phyloP scores from a whole-genome alignment of 2,329 filamentous ascomycete genomes.

The Fonsecaea multimorphosa region DNA sequence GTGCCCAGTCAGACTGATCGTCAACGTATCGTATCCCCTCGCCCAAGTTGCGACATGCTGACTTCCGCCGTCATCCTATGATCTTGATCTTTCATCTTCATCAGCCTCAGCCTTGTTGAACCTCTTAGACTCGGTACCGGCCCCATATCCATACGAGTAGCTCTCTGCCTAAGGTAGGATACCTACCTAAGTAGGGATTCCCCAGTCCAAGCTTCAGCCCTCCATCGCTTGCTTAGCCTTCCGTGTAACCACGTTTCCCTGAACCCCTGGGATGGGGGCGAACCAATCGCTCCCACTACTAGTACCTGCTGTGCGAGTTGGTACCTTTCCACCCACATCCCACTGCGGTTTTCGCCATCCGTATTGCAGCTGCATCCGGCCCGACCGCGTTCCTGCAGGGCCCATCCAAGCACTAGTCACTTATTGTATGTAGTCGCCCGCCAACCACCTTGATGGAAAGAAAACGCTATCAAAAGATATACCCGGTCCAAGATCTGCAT shows the following conservation, averaged over 20 bases:
- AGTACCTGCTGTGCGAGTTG: too few relatives aligned
- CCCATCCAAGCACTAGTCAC: background rate
- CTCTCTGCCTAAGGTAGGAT: background rate
- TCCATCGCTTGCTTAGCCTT: slow-evolving; percentile 12
- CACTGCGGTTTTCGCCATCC: slow-evolving; percentile 20
- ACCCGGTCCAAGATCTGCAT: background rate
- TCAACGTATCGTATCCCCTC: background rate
- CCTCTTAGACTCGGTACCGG: background rate
- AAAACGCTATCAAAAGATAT: background rate
- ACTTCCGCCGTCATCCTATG: background rate
- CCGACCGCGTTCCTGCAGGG: slow-evolving; percentile 6
- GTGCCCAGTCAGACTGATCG: background rate
- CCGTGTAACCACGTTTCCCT: slow-evolving; percentile 1
- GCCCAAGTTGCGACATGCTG: background rate
- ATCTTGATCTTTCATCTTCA: background rate
- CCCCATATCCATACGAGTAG: background rate
- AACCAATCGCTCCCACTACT: slow-evolving; percentile 4
- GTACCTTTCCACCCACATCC: background rate
- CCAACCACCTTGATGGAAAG: slow-evolving; percentile 6
- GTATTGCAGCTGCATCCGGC: slow-evolving; percentile 13
- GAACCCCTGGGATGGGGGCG: background rate
- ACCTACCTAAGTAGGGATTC: background rate
- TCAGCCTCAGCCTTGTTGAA: slow-evolving; percentile 2
- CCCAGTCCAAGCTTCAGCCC: background rate
- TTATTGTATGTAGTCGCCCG: background rate